Percentiles rank a stretch among this genome's conserved stretches.
Evolutionary conservation across 805 yeast species (phyloP).

Genomic region (Barnettozyma sucrosica): DNA sequence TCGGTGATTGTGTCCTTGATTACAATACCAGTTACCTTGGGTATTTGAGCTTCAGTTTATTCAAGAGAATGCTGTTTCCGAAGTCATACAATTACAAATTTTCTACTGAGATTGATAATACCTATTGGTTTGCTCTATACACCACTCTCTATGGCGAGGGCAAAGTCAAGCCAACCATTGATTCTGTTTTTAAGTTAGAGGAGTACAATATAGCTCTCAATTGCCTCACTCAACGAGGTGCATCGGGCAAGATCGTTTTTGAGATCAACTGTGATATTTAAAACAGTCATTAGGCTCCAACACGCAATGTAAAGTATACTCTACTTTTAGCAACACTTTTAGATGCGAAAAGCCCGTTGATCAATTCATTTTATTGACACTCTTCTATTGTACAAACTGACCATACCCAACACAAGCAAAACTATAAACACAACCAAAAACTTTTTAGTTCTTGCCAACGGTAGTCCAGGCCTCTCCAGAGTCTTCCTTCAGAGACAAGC

Average conservation of each 20-base stretch:
- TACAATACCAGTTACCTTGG: slow-evolving; percentile 17
- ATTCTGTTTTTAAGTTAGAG: slow-evolving; percentile 44
- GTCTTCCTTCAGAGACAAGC: slow-evolving; percentile 31
- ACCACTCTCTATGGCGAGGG: slow-evolving; percentile 35
- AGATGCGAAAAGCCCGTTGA: not conserved
- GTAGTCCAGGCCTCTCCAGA: slow-evolving; percentile 40
- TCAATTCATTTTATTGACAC: not conserved
- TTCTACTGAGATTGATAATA: slow-evolving; percentile 10
- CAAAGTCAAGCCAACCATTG: slow-evolving; percentile 42
- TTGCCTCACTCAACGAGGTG: slow-evolving; percentile 38
- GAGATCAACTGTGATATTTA: not conserved
- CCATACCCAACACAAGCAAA: not conserved
- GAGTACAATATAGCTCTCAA: slow-evolving; percentile 48
- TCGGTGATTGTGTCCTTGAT: slow-evolving; percentile 45
- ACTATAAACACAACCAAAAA: not conserved
- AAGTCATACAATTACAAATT: slow-evolving; percentile 25
- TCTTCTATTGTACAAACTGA: not conserved
- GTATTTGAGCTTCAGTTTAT: slow-evolving; percentile 5
- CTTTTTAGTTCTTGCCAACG: slow-evolving; percentile 34
- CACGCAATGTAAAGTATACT: not conserved
- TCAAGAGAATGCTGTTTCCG: slow-evolving; percentile 14
- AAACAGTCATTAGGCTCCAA: not conserved
- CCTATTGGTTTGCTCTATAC: slow-evolving; percentile 28
- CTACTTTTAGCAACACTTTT: too few species aligned
- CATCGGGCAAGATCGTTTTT: slow-evolving; percentile 27